These are phyloP conservation scores for Nothophoma quercina DNA, from an alignment of 2,329 filamentous ascomycete genomes.

Conservation along the genomic window DNA sequence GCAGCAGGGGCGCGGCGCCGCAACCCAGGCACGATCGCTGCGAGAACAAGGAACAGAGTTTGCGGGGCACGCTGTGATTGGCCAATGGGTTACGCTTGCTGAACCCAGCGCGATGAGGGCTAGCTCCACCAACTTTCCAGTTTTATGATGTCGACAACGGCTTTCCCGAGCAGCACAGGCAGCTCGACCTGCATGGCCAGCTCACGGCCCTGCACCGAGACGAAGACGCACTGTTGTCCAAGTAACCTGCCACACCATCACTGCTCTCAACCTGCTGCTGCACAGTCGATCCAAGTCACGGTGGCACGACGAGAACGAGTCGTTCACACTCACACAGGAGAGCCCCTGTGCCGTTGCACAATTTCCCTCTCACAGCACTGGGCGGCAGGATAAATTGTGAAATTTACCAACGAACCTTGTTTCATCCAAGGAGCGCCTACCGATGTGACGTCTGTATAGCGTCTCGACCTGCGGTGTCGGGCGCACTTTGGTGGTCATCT, in stretches of 20 bases:
- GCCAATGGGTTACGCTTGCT: slow-evolving; percentile 19
- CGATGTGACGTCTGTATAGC: slow-evolving; percentile 24
- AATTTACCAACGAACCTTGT: slow-evolving; percentile 31
- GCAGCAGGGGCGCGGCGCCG: slow-evolving; percentile 22
- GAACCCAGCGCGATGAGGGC: slow-evolving; percentile 9
- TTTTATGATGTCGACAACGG: slow-evolving; percentile 31
- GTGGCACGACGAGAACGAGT: slow-evolving; percentile 14
- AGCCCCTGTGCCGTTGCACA: slow-evolving; percentile 16
- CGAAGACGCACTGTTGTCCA: slow-evolving; percentile 7
- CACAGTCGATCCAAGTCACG: slow-evolving; percentile 7
- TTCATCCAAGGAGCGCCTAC: slow-evolving; percentile 22
- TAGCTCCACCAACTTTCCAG: slow-evolving; percentile 15
- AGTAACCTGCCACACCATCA: slow-evolving; percentile 22
- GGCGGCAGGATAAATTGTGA: slow-evolving; percentile 21
- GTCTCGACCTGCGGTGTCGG: slow-evolving; percentile 10
- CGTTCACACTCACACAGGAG: slow-evolving; percentile 9
- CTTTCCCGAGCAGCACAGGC: background rate
- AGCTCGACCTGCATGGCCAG: slow-evolving; percentile 28
- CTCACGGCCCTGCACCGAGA: slow-evolving; percentile 16
- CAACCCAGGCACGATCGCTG: slow-evolving; percentile 24
- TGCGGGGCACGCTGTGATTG: slow-evolving; percentile 19
- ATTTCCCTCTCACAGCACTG: slow-evolving; percentile 7
- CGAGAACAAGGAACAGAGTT: slow-evolving; percentile 22
- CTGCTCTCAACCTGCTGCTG: slow-evolving; percentile 4
- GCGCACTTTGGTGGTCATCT: slow-evolving; percentile 19